Conservation (phyloP, 306 rosid species). For the Pterocarpus macrocarpus region DNA sequence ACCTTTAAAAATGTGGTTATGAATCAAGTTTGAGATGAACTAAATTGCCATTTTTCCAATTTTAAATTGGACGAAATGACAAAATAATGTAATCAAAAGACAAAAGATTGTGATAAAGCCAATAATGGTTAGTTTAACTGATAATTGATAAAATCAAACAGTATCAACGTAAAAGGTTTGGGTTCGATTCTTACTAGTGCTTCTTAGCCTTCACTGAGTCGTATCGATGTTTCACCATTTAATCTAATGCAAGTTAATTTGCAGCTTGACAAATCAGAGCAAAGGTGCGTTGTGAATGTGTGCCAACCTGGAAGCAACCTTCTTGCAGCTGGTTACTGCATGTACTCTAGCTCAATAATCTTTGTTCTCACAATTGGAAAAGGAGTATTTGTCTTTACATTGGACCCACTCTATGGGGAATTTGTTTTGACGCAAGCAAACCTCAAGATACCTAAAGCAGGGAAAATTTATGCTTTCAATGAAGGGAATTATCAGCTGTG, state of each 20-base stretch:
- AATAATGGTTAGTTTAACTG: neutral
- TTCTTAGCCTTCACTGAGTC: neutral
- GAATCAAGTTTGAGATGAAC: neutral
- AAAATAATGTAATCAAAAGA: neutral
- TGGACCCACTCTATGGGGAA: constrained; percentile 96
- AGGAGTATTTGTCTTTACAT: constrained; percentile 81
- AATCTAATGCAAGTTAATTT: constrained; percentile 35
- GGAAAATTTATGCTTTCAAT: constrained; percentile 91
- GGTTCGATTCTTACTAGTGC: neutral
- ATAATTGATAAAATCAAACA: neutral
- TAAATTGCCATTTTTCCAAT: too few relatives aligned
- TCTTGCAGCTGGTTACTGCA: constrained; percentile 99
- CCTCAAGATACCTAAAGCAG: constrained; percentile 83
- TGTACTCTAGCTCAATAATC: constrained; percentile 95
- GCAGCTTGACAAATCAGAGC: constrained; percentile 74
- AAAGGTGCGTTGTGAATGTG: constrained; percentile 84
- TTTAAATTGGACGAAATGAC: too few relatives aligned
- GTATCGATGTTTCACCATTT: neutral
- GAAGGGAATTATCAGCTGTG: constrained; percentile 97
- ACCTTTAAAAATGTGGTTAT: neutral
- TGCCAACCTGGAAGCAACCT: constrained; percentile 99
- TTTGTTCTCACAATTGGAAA: constrained; percentile 88
- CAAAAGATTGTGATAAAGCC: neutral
- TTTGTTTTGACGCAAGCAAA: constrained; percentile 88
- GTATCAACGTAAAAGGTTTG: neutral